Percentiles rank a stretch among this genome's conserved stretches.
Evolutionary conservation across 768 basidiomycete species (phyloP).

Genomic region (Nidularia sp.): DNA sequence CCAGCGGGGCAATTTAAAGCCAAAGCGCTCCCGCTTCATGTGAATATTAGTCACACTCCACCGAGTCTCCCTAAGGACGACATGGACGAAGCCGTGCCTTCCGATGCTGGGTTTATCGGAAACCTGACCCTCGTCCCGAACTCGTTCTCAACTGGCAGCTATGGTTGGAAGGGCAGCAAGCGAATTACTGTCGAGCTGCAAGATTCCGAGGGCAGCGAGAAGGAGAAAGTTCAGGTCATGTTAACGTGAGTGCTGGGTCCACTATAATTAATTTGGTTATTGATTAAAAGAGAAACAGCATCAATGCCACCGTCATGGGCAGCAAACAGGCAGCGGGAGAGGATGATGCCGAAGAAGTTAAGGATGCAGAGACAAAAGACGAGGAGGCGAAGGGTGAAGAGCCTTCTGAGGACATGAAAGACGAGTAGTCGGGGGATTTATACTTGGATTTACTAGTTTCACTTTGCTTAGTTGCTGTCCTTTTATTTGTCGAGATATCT

Average conservation of each 20-base stretch:
- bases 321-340: constrained; percentile 40
- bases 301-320: constrained; percentile 74
- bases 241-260: constrained; percentile 50
- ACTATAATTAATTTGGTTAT: neutral
- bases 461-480: no score
- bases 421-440: neutral
- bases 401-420: neutral
- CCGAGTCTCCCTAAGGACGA: constrained; percentile 28
- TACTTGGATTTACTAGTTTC: no score
- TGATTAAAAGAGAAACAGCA: constrained; percentile 30
- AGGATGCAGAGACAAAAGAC: constrained; percentile 20
- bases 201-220: constrained; percentile 41
- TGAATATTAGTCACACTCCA: constrained; percentile 64
- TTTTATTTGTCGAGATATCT: neutral
- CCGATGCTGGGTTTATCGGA: constrained; percentile 59
- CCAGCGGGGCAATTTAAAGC: constrained; percentile 51
- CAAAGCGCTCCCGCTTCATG: constrained; percentile 66
- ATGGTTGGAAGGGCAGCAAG: constrained; percentile 81
- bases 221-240: constrained; percentile 70
- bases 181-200: constrained; percentile 63
- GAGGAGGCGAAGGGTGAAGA: constrained; percentile 5
- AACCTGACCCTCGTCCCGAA: constrained; percentile 51
- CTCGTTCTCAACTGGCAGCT: constrained; percentile 71
- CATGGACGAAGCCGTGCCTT: constrained; percentile 12
- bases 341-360: constrained; percentile 14